Base-by-base conservation (phyloP, 2,329 filamentous ascomycete species). In the Ophiognomonia clavigignenti-juglandacearum region DNA sequence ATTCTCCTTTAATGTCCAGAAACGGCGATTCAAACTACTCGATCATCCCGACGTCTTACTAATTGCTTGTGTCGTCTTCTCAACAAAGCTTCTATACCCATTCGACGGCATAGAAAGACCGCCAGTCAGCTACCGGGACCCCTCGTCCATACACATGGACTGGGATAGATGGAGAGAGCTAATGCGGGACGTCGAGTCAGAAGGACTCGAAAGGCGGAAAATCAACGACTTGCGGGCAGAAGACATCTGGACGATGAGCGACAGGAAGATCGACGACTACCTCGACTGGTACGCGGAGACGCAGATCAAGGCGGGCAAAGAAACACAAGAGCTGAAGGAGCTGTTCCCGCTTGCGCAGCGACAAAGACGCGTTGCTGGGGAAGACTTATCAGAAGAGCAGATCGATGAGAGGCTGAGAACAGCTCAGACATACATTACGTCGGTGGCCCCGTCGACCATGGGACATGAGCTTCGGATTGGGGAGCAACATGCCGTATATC, bases 21-120 rank as follows among this genome's bases (percentile, higher is more conserved):
- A 64, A 24, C 60, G 63, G 43, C 65, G 67, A 50, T 65, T 72
- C 50, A 65, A 72, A 22, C 65, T 77, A 8, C 66, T 83, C 14
- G 72, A 81, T 42, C 77, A 85, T 52, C 89, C 93, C 0, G 93
- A 97, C 59, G 71, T 87, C 6, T 78, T 86, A 36, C 68, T 96
- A 1, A 72, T 89, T 46, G 74, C 83, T 4, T 69, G 88, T 4
- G 64, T 96, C 4, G 70, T 96, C 3, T 74, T 95, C 13, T 81
- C 86, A 4, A 82, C 85, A 4, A 96, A 96, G 57, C 64, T 96
- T 3, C 72, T 86, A 18, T 90, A 88, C 57, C 88, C 92, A 0
- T 80, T 96, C 37, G 81, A 88, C 57, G 68, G 70, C 19, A 58
- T 74, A 11, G 63, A 71, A 43, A 70, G 83, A 35, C 69, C 72